Base-by-base conservation (phyloP, 371 early-diverging fungal genomes). In the Mucor velutinosus region DNA sequence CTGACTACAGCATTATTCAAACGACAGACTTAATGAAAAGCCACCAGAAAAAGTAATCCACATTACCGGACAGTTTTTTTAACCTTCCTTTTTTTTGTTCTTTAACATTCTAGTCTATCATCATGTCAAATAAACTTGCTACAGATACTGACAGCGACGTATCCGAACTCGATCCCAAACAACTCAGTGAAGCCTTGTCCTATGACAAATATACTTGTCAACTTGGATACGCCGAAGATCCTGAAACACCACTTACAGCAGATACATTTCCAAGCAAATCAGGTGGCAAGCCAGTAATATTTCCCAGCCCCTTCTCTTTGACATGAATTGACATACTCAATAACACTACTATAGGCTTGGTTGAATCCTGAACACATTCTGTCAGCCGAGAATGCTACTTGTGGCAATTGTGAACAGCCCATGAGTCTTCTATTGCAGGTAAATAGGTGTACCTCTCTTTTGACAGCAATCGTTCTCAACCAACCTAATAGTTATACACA, bases 371-470 rank as follows among this genome's bases (percentile, higher is more conserved):
- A 84, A 27, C 75, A 86, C 25, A 84, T 92, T 23, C 76, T 94
- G 32, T 63, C 79, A 23, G 84, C 80, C 1, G 90, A 91, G 43
- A 58, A 81, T 25, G 88, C 87, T 11, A 75, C 75, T 15, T 98
- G 98, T 80, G 88, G 87, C 32, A 85, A 86, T n/a, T 98, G 98
- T 76, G 70, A 77, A 15, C 85, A 89, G 41, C 90, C 92, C 11
- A 91, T 97, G 95, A 72, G 78, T 8, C 80, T 96, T 63, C 85
- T 98, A 64, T 58, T 95, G 59, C 97, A 97, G 88, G 94, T 94
- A 81, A 68, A 75, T 70, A 37, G n/a, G 14, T 30, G 14, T 15
- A 27, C 35, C 19, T 56, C n/a, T 25, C 17, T n/a, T 33, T 17
- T 41, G 10, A 27, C 27, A 29, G 62, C 29, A 32, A 47, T 25